These are phyloP conservation scores for Stephanodiscus triporus DNA, from an alignment of 108 stramenopile genomes.

Conservation along the genomic window DNA sequence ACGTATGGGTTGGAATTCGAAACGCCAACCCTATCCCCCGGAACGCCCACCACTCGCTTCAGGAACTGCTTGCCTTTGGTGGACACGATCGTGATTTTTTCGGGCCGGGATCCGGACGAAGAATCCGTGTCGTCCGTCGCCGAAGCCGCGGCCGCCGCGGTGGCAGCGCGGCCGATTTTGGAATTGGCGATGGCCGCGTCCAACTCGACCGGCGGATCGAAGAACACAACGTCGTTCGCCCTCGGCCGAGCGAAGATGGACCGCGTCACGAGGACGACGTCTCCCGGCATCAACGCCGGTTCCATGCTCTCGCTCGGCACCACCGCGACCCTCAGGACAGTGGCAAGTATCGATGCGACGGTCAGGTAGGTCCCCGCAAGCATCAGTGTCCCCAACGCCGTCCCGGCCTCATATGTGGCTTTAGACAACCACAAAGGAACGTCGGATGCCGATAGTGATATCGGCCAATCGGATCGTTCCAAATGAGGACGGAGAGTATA, in stretches of 20 bases:
- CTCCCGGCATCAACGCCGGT: constrained; percentile 59
- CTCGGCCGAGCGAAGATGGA: constrained; percentile 42
- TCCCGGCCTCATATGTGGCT: constrained; percentile 63
- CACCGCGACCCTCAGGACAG: constrained; percentile 43
- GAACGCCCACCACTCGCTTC: constrained; percentile 63
- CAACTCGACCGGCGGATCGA: constrained; percentile 60
- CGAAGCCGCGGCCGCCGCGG: constrained; percentile 1
- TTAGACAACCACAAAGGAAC: constrained; percentile 64
- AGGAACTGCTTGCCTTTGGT: constrained; percentile 67
- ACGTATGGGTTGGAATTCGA: constrained; percentile 56
- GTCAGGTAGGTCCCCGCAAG: constrained; percentile 43
- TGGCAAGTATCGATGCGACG: constrained; percentile 48
- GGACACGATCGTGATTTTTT: constrained; percentile 28
- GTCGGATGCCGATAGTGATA: constrained; percentile 44
- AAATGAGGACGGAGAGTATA: constrained; percentile 58
- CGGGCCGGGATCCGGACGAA: neutral
- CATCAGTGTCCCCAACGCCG: constrained; percentile 51
- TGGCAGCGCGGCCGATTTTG: constrained; percentile 41
- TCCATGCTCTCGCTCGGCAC: constrained; percentile 63
- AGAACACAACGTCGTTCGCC: constrained; percentile 63
- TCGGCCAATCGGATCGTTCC: constrained; percentile 68
- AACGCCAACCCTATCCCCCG: constrained; percentile 59
- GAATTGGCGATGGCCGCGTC: constrained; percentile 48
- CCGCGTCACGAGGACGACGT: constrained; percentile 63
- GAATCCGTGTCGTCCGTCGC: neutral